A percentile compares a stretch with the other conserved stretches of the same genome.
phyloP scores from a whole-genome alignment of 1,284 basidiomycete genomes.

The Meripilus lineatus region DNA sequence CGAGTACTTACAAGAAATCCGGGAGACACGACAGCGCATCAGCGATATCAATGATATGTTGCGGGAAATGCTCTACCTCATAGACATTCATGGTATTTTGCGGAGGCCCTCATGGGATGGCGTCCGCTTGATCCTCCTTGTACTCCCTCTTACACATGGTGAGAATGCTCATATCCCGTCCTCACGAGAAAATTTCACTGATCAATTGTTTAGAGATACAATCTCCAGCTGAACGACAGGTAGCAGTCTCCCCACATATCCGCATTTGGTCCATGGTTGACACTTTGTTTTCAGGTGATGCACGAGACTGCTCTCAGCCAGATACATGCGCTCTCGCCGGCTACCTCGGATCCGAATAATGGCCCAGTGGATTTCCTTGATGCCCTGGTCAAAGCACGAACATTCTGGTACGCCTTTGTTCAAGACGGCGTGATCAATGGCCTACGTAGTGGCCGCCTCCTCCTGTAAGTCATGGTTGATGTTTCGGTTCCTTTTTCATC shows the following conservation, averaged over 20 bases:
- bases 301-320: constrained; percentile 60
- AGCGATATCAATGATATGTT: constrained; percentile 53
- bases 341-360: constrained; percentile 38
- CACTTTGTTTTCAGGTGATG: constrained; percentile 35
- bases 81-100: constrained; percentile 75
- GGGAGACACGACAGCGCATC: constrained; percentile 32
- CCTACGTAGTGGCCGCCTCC: constrained; percentile 71
- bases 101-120: constrained; percentile 86
- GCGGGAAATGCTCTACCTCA: constrained; percentile 67
- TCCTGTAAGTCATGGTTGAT: constrained; percentile 67
- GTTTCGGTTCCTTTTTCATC: too few species aligned
- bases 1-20: constrained; percentile 30
- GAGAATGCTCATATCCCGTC: constrained; percentile 16
- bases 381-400: constrained; percentile 59
- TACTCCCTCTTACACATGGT: constrained; percentile 83
- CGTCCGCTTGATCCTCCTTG: constrained; percentile 68
- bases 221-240: constrained; percentile 47
- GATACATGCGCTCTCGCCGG: constrained; percentile 50
- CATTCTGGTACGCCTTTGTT: constrained; percentile 84
- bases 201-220: constrained; percentile 35
- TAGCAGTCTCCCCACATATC: constrained; percentile 20
- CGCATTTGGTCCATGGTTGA: background rate
- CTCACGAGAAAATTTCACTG: constrained; percentile 13
- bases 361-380: constrained; percentile 56
- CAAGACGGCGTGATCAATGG: constrained; percentile 79